phyloP scores from a whole-genome alignment of 148 eudicot species.

The Fagopyrum tataricum region DNA sequence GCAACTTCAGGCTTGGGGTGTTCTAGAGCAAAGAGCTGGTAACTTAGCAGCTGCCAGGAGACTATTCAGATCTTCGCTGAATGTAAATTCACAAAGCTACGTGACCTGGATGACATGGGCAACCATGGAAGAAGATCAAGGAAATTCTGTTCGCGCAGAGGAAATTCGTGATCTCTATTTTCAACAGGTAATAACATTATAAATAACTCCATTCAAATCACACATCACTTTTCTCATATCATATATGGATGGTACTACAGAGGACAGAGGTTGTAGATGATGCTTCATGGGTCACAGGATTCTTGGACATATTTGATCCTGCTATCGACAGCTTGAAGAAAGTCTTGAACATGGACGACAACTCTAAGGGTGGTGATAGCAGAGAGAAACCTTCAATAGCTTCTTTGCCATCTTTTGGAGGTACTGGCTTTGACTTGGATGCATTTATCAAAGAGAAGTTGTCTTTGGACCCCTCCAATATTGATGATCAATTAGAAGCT shows the following conservation, averaged over 20 bases:
- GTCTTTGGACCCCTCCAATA: conserved; percentile 54
- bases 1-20: conserved; percentile 89
- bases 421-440: conserved; percentile 62
- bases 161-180: conserved; percentile 94
- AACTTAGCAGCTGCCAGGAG: conserved; percentile 89
- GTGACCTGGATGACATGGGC: conserved; percentile 99
- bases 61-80: conserved; percentile 80
- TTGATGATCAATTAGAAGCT: conserved; percentile 53
- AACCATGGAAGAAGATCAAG: conserved; percentile 83
- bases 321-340: conserved; percentile 79
- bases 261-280: conserved; percentile 91
- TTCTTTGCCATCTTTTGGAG: not conserved
- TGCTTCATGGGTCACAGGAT: conserved; percentile 83
- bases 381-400: conserved; percentile 18
- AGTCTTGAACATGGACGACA: conserved; percentile 54
- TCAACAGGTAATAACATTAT: conserved; percentile 59
- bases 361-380: conserved; percentile 14
- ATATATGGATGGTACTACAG: conserved; percentile 35
- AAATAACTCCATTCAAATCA: not conserved
- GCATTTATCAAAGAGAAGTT: conserved; percentile 53
- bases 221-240: not conserved
- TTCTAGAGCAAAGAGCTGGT: conserved; percentile 87
- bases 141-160: conserved; percentile 83
- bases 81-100: conserved; percentile 88
- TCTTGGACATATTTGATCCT: conserved; percentile 85